These are phyloP conservation scores for Smittium mucronatum DNA, from an alignment of 371 early-diverging fungal species.

Conservation along the genomic window DNA sequence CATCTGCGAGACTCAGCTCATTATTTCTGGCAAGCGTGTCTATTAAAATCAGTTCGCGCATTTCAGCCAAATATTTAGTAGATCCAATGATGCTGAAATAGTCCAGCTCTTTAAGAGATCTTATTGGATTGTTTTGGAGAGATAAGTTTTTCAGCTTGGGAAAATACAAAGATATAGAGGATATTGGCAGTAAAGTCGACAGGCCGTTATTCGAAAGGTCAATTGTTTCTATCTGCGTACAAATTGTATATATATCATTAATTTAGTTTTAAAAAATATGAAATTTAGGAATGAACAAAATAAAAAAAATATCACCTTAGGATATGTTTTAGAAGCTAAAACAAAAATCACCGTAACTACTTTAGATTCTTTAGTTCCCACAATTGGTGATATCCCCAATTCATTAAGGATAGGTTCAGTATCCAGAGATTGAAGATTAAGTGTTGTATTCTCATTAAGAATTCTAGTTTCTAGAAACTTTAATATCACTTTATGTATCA, in stretches of 20 bases:
- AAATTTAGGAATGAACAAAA: background rate
- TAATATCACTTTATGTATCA: background rate
- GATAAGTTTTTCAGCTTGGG: constrained; percentile 26
- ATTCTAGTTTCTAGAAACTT: constrained; percentile 6
- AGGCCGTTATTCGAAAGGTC: constrained; percentile 24
- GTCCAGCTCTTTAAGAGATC: constrained; percentile 25
- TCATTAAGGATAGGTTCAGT: background rate
- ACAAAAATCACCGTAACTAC: constrained; percentile 26
- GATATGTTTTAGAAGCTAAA: constrained; percentile 26
- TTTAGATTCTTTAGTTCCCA: constrained; percentile 15
- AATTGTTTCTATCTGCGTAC: constrained; percentile 14
- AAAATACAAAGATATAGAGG: constrained; percentile 24
- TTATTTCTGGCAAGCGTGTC: constrained; percentile 21
- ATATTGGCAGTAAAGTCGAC: constrained; percentile 21
- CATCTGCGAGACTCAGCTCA: constrained; percentile 19
- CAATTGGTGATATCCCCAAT: background rate
- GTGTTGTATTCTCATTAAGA: background rate
- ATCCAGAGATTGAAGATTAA: background rate
- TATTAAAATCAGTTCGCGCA: constrained; percentile 24
- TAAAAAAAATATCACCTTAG: constrained; percentile 12
- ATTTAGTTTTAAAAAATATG: no score
- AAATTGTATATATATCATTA: background rate
- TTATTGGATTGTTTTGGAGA: constrained; percentile 22
- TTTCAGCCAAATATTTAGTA: constrained; percentile 19
- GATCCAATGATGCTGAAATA: constrained; percentile 24